These are phyloP conservation scores for Fonsecaea multimorphosa DNA, from an alignment of 2,329 filamentous ascomycete species.

Conservation along the genomic window DNA sequence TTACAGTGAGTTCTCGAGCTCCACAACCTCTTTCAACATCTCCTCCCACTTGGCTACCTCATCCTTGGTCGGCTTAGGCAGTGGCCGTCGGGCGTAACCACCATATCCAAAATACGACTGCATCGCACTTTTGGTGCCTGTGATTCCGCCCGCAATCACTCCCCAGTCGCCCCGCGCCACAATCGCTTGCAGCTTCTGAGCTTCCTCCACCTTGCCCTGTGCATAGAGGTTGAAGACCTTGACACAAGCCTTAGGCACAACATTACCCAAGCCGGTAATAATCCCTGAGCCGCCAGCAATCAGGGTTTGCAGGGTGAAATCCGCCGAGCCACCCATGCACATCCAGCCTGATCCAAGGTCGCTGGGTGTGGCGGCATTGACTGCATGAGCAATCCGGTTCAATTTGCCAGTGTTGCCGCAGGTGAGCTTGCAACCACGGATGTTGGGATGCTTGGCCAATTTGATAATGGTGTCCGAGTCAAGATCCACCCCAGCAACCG, in stretches of 20 bases:
- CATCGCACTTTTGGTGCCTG: slow-evolving; percentile 71
- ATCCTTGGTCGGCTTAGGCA: slow-evolving; percentile 54
- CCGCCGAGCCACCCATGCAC: slow-evolving; percentile 73
- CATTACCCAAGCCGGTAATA: slow-evolving; percentile 74
- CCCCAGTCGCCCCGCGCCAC: slow-evolving; percentile 73
- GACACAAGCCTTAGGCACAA: slow-evolving; percentile 70
- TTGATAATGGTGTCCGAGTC: slow-evolving; percentile 68
- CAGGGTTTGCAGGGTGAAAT: slow-evolving; percentile 74
- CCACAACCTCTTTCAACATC: slow-evolving; percentile 48
- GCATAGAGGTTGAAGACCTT: slow-evolving; percentile 65
- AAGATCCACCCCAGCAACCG: slow-evolving; percentile 70
- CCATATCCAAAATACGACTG: slow-evolving; percentile 70
- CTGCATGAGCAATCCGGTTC: slow-evolving; percentile 62
- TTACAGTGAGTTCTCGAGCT: slow-evolving; percentile 44
- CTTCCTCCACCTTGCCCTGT: slow-evolving; percentile 65
- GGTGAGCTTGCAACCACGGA: slow-evolving; percentile 73
- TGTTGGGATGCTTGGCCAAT: slow-evolving; percentile 66
- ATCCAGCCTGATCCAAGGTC: slow-evolving; percentile 69
- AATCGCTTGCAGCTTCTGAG: slow-evolving; percentile 67
- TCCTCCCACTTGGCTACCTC: slow-evolving; percentile 45
- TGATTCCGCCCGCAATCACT: slow-evolving; percentile 71
- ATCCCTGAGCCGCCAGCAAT: slow-evolving; percentile 73
- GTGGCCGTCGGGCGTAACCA: slow-evolving; percentile 64
- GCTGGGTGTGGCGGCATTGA: slow-evolving; percentile 47
- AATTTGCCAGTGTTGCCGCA: slow-evolving; percentile 78